A percentile compares a stretch with the other conserved stretches of the same genome.
Conservation (phyloP, 495 filamentous ascomycete species). For the Astrocystis sublimbata region DNA sequence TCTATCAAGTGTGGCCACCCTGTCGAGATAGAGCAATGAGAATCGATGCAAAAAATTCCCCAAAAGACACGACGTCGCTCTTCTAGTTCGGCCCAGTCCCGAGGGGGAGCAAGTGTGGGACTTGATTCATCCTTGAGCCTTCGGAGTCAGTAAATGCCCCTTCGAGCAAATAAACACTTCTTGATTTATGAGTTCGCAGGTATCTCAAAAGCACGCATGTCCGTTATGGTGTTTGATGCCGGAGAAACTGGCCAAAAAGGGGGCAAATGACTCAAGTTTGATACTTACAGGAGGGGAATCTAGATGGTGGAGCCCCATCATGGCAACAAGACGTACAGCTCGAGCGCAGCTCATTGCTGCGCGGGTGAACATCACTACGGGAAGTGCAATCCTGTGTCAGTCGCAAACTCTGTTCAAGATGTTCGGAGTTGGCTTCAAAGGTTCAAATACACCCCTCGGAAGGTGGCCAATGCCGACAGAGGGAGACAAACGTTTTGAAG, state of each 20-base stretch:
- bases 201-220: no score
- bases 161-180: no score
- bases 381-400: not conserved
- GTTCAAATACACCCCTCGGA: not conserved
- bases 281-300: slow-evolving; percentile 40
- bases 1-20: slow-evolving; percentile 51
- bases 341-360: slow-evolving; percentile 47
- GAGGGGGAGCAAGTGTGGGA: slow-evolving; percentile 38
- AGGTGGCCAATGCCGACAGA: not conserved
- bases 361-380: slow-evolving; percentile 41
- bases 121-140: slow-evolving; percentile 40
- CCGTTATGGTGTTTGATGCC: no score
- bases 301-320: slow-evolving; percentile 52
- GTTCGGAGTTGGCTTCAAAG: not conserved
- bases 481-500: not conserved
- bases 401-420: not conserved
- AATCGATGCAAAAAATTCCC: slow-evolving; percentile 53
- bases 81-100: slow-evolving; percentile 51
- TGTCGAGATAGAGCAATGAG: slow-evolving; percentile 48
- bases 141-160: no score
- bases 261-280: no score
- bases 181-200: no score
- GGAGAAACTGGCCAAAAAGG: no score
- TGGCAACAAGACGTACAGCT: slow-evolving; percentile 41
- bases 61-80: slow-evolving; percentile 56